A percentile compares a stretch with the other conserved stretches of the same genome.
Evolutionary conservation across 495 filamentous ascomycete genomes (phyloP).

Genomic region (Penicillium verhagenii): DNA sequence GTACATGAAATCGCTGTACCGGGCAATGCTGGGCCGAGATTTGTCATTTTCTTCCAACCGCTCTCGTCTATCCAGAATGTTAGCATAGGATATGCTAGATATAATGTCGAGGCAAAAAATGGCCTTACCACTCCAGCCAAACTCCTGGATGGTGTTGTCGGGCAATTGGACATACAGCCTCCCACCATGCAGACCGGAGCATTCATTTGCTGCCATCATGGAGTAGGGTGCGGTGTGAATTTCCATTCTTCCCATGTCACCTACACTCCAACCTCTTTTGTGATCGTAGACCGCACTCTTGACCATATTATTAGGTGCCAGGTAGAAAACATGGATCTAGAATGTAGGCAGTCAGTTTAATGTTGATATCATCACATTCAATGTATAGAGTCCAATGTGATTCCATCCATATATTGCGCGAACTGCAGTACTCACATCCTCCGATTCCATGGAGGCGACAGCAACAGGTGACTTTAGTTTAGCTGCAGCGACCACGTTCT

Average conservation of each 20-base stretch:
- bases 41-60: conserved; percentile 14
- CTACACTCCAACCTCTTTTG: conserved; percentile 13
- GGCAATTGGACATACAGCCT: conserved; percentile 15
- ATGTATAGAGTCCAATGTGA: too few relatives aligned
- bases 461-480: conserved; percentile 12
- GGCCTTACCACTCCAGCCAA: conserved; percentile 7
- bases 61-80: conserved; percentile 1
- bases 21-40: conserved; percentile 13
- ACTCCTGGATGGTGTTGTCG: conserved; percentile 21
- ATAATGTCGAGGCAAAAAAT: neutral
- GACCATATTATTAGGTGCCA: conserved; percentile 10
- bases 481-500: conserved; percentile 8
- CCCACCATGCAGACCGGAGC: conserved; percentile 3
- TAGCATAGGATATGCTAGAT: neutral
- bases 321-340: conserved; percentile 13
- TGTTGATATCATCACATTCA: too few relatives aligned
- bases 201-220: neutral
- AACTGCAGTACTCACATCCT: conserved; percentile 4
- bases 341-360: too few relatives aligned
- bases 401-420: neutral
- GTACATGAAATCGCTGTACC: conserved; percentile 16
- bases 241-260: conserved; percentile 1
- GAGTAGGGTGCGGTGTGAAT: conserved; percentile 17
- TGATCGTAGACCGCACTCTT: conserved; percentile 8
- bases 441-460: conserved; percentile 5